Evolutionary conservation across 345 rosid species (phyloP), one percentile per base, ranked within the genome.

Genomic region (Noccaea caerulescens): DNA sequence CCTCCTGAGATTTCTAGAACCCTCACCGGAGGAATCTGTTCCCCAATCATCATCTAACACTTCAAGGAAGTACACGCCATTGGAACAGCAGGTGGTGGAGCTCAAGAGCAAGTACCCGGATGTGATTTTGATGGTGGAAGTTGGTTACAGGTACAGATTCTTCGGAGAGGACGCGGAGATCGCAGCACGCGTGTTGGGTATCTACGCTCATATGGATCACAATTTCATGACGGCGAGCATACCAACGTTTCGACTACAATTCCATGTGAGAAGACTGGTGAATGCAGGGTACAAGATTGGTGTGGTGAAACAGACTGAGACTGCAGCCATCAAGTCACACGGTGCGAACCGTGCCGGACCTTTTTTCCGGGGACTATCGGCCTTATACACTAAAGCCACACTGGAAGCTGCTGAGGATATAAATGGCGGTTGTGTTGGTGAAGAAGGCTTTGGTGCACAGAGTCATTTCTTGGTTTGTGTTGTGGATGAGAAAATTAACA

Each of bases 271-370:
- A 66, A 84, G 98, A 69, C 78, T 93, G 53, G 98, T 93, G 6
- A 82, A 82, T 44, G 96, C 89, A 4, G 97, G 98, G 2, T 80
- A 89, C 69, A 93, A 89, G 82, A 87, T 93, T 30, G 98, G 97
- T 61, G 97, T 93, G 25, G 97, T 93, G 52, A 91, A 91, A 71
- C 97, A 93, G 88, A 93, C 98, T 0, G 98, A 93, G 78, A 93
- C 96, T 0, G 96, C 98, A 0, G 94, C 97, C 0, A 91, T 91
- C 14, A 93, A 93, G 78, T 84, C 98, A 2, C 97, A 86, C 14
- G 86, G 98, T 36, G 71, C 84, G 0, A 87, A 84, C 33, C 76
- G 78, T 23, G 6, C 55, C 2, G 97, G 96, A 0, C 97, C 98
- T 0, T 93, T 93, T 74, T 78, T 84, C 56, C 80, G 98, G 37